These are phyloP conservation scores for Melanopsichium pennsylvanicum DNA, from an alignment of 1,284 basidiomycete genomes.

Conservation along the genomic window DNA sequence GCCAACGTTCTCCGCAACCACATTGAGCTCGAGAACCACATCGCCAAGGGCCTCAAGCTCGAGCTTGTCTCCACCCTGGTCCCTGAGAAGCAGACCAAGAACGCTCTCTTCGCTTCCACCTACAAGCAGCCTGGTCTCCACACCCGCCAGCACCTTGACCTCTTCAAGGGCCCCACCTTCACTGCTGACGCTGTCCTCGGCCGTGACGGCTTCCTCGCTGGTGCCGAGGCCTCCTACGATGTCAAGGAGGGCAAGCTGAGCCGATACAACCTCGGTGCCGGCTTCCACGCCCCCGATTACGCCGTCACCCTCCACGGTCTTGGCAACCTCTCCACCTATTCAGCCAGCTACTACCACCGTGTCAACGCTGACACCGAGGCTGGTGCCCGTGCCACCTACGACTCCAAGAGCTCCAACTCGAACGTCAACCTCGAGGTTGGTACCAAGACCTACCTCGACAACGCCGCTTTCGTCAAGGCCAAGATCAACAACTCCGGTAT, in stretches of 20 bases:
- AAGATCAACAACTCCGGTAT: slow-evolving; percentile 90
- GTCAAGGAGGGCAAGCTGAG: slow-evolving; percentile 90
- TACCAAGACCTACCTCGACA: slow-evolving; percentile 86
- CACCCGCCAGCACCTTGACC: slow-evolving; percentile 87
- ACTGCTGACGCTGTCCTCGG: slow-evolving; percentile 88
- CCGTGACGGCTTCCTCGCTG: slow-evolving; percentile 95
- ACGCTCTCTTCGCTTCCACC: slow-evolving; percentile 79
- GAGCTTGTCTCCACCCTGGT: slow-evolving; percentile 85
- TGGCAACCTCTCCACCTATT: slow-evolving; percentile 91
- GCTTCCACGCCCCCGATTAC: slow-evolving; percentile 96
- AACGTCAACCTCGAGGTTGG: slow-evolving; percentile 94
- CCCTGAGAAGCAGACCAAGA: slow-evolving; percentile 76
- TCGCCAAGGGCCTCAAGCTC: slow-evolving; percentile 94
- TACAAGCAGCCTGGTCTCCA: slow-evolving; percentile 98
- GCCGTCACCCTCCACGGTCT: slow-evolving; percentile 93
- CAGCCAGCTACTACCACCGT: slow-evolving; percentile 98
- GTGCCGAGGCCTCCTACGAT: slow-evolving; percentile 96
- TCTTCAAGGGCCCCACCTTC: slow-evolving; percentile 98
- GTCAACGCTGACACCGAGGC: slow-evolving; percentile 94
- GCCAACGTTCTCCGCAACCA: slow-evolving; percentile 86
- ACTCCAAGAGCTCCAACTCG: slow-evolving; percentile 82
- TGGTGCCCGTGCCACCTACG: slow-evolving; percentile 87
- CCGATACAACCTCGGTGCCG: slow-evolving; percentile 89
- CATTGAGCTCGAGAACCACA: slow-evolving; percentile 96
- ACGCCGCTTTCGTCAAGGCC: slow-evolving; percentile 91